These are phyloP conservation scores for Luvunga scandens DNA, from an alignment of 345 rosid genomes.

Conservation along the genomic window DNA sequence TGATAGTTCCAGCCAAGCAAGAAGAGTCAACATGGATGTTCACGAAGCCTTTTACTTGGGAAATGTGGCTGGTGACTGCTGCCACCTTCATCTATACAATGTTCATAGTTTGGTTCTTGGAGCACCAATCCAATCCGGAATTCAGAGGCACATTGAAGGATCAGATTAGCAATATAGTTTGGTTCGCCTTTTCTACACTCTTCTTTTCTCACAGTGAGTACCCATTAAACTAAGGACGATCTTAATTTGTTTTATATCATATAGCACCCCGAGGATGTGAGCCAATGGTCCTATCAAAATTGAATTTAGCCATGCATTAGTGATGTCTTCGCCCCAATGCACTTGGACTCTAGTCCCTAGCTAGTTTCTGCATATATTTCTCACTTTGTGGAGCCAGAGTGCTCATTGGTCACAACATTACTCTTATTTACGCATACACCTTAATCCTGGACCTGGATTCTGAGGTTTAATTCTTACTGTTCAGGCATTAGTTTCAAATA, in stretches of 20 bases:
- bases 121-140: conserved; percentile 29
- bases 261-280: too few species aligned
- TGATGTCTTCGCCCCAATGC: too few species aligned
- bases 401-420: background rate
- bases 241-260: background rate
- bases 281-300: background rate
- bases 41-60: conserved; percentile 37
- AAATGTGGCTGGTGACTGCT: conserved; percentile 40
- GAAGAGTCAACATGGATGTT: conserved; percentile 34
- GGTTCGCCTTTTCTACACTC: conserved; percentile 42
- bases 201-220: conserved; percentile 49
- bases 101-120: conserved; percentile 46
- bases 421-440: background rate
- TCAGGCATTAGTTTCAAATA: too few species aligned
- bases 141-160: conserved; percentile 30
- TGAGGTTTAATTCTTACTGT: too few species aligned
- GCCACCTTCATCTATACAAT: conserved; percentile 34
- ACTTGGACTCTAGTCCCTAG: background rate
- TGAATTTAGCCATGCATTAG: too few species aligned
- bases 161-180: conserved; percentile 32
- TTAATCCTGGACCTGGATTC: too few species aligned
- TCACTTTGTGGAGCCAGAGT: background rate
- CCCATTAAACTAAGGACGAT: background rate
- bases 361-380: background rate
- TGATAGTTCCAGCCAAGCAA: conserved; percentile 33